Percentiles rank a stretch among this genome's conserved stretches.
These are phyloP conservation scores for Pinus tabuliformis DNA, from an alignment of 75 land plant species.

Conservation along the genomic window DNA sequence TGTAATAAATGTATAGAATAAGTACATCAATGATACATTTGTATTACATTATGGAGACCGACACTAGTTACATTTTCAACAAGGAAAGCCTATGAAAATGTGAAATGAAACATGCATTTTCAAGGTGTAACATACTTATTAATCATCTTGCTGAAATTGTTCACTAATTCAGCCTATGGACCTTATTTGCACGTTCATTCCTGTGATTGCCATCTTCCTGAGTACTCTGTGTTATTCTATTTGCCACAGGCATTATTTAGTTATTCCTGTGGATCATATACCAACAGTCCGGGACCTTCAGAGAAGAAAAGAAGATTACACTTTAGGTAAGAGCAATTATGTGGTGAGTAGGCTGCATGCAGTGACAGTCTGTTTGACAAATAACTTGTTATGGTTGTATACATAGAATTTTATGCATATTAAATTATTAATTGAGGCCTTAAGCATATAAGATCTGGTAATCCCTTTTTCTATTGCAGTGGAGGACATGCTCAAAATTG, in stretches of 20 bases:
- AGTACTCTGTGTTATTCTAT: background rate
- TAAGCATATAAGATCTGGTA: background rate
- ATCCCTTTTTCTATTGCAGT: conserved; percentile 25
- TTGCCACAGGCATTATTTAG: conserved; percentile 69
- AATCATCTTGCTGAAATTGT: background rate
- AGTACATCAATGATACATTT: no score
- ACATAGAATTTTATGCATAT: background rate
- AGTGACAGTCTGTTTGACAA: background rate
- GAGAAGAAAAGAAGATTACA: conserved; percentile 52
- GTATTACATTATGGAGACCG: no score
- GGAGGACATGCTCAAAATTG: conserved; percentile 68
- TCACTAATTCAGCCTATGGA: background rate
- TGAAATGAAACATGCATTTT: no score
- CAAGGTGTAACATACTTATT: background rate
- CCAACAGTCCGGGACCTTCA: conserved; percentile 60
- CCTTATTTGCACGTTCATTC: background rate
- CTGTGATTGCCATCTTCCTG: background rate
- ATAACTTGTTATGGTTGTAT: background rate
- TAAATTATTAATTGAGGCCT: background rate
- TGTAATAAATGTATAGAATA: no score
- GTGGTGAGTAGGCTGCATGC: background rate
- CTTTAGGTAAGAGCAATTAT: conserved; percentile 37
- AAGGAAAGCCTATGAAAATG: no score
- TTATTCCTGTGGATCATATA: conserved; percentile 73
- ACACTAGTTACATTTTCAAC: no score